Evolutionary conservation across 2,329 filamentous ascomycete species (phyloP).

Genomic region (Cercospora sp.): DNA sequence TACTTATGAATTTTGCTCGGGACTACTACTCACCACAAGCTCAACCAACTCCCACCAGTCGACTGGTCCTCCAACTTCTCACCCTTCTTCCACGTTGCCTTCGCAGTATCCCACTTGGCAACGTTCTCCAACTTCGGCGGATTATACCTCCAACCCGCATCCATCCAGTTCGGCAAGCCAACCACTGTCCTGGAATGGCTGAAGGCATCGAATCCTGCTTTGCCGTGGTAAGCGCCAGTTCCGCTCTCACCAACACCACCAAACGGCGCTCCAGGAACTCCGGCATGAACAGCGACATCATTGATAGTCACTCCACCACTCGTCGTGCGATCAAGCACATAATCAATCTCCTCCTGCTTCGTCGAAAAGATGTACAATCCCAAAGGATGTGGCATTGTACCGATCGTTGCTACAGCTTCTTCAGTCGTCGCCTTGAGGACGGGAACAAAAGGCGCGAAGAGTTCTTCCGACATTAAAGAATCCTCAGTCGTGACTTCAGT

Average conservation of each 20-base stretch:
- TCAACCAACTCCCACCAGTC: slow-evolving; percentile 7
- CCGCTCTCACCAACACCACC: slow-evolving; percentile 80
- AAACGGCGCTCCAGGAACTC: slow-evolving; percentile 68
- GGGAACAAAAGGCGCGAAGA: slow-evolving; percentile 82
- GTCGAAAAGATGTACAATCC: slow-evolving; percentile 79
- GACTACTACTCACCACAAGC: slow-evolving; percentile 8
- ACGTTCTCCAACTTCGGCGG: slow-evolving; percentile 14
- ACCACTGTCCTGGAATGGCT: slow-evolving; percentile 47
- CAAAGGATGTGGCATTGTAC: slow-evolving; percentile 76
- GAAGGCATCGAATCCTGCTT: slow-evolving; percentile 65
- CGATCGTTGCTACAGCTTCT: slow-evolving; percentile 75
- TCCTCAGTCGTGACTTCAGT: slow-evolving; percentile 72
- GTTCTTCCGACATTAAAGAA: slow-evolving; percentile 74
- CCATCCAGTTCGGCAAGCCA: slow-evolving; percentile 16
- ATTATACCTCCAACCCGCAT: slow-evolving; percentile 14
- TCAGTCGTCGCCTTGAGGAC: slow-evolving; percentile 73
- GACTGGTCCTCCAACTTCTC: slow-evolving; percentile 18
- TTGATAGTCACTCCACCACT: slow-evolving; percentile 50
- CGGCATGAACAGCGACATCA: slow-evolving; percentile 64
- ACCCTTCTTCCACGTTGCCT: slow-evolving; percentile 18
- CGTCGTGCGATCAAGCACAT: slow-evolving; percentile 49
- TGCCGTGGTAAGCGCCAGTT: slow-evolving; percentile 72
- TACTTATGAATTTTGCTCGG: too few species aligned
- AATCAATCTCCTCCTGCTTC: slow-evolving; percentile 67
- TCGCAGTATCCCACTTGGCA: slow-evolving; percentile 11